Base-by-base conservation (phyloP, 2,329 filamentous ascomycete species). In the Lasiodiplodia hormozganensis region DNA sequence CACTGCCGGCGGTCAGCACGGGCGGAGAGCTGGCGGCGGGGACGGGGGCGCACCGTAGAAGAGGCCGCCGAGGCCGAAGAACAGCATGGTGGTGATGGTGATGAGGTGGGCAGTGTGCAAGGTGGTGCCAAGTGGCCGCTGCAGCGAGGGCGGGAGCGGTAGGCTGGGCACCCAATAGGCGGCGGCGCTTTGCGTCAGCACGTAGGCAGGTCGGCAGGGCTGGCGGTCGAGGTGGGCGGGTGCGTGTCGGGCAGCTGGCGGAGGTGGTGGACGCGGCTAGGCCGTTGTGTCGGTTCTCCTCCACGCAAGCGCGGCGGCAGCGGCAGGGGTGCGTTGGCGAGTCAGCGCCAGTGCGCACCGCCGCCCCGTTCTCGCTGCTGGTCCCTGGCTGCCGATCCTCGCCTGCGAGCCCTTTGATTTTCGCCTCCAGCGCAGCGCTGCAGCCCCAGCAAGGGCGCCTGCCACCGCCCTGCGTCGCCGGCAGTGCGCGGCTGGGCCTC, bases 51-150 rank as follows among this genome's bases (percentile, higher is more conserved):
- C 81, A 90, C 90, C 87, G 80, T 95, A 94, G 79, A 96, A 85
- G 69, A 96, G 86, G 75, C 89, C 92, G 71, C 88, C 88, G 68
- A 89, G 84, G 70, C 85, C 87, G 78, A 90, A 89, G 83, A 94
- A 87, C 72, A 93, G 84, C 90, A 93, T 92, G 60, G 54, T 73
- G 67, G 43, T 62, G 52, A 53, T 51, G 34, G 38, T 36, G 52
- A 25, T 28, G 64, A 28, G 18, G 36, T 40, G n/a, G 12, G 25
- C 47, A 21, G 53, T 56, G 54, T 23, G 62, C 49, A 28, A 49
- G 34, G 40, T 62, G 12, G 53, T 51, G 53, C 28, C 53, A 49
- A 58, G 25, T 49, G 65, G 60, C 60, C 47, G 60, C 7, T 47
- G 43, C 47, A 52, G 40, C 10, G 12, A 34, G 31, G n/a, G 21